phyloP scores from a whole-genome alignment of 75 land plant genomes.

The Selaginella tamariscina region DNA sequence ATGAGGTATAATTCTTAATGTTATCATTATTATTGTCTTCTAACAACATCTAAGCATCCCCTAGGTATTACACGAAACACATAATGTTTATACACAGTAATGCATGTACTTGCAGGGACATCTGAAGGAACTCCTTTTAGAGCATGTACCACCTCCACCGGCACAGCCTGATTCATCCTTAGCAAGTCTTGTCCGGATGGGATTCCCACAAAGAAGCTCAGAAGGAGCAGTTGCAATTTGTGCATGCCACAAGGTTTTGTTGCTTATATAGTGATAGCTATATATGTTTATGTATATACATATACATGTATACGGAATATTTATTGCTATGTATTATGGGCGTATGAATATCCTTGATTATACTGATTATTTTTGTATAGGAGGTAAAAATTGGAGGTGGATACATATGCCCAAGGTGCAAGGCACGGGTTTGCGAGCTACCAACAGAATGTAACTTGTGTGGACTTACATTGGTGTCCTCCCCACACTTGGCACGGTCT shows the following conservation, averaged over 20 bases:
- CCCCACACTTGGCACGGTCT: constrained; percentile 96
- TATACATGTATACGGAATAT: no score
- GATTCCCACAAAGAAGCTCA: constrained; percentile 86
- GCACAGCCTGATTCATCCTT: constrained; percentile 87
- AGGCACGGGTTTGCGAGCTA: constrained; percentile 84
- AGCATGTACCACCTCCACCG: constrained; percentile 97
- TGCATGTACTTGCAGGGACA: constrained; percentile 46
- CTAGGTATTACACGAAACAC: not conserved
- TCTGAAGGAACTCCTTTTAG: constrained; percentile 75
- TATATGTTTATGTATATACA: no score
- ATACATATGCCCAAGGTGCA: constrained; percentile 92
- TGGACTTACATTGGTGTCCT: constrained; percentile 82
- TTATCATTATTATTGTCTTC: not conserved
- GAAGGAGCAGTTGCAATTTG: constrained; percentile 85
- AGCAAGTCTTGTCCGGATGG: constrained; percentile 89
- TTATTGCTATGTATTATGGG: no score
- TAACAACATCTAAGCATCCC: not conserved
- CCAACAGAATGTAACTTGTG: constrained; percentile 84
- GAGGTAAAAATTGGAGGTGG: constrained; percentile 89
- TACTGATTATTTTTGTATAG: no score
- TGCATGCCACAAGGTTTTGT: constrained; percentile 87
- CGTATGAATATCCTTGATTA: no score
- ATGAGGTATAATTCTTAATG: constrained; percentile 69
- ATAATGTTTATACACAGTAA: not conserved
- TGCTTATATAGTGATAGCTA: no score